These are phyloP conservation scores for Calonectria henricotiae DNA, from an alignment of 2,329 filamentous ascomycete species.

Conservation along the genomic window DNA sequence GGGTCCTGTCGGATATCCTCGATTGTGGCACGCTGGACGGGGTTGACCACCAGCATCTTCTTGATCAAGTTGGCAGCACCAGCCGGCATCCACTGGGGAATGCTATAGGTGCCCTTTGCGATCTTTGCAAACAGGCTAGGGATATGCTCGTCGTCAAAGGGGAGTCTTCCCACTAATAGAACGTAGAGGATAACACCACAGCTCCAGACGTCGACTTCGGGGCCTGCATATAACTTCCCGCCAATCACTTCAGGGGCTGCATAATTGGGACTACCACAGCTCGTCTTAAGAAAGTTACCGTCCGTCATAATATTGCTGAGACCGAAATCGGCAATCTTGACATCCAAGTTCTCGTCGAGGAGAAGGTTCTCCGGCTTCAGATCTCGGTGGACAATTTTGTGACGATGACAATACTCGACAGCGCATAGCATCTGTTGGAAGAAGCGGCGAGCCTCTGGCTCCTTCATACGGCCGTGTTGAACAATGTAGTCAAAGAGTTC, in stretches of 20 bases:
- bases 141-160: constrained; percentile 99
- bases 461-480: constrained; percentile 90
- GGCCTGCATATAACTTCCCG: constrained; percentile 96
- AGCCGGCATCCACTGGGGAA: constrained; percentile 90
- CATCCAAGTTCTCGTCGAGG: constrained; percentile 94
- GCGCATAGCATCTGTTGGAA: constrained; percentile 99
- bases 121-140: constrained; percentile 99
- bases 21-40: constrained; percentile 93
- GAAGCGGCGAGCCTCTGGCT: constrained; percentile 94
- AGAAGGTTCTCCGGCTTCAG: constrained; percentile 97
- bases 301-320: constrained; percentile 99
- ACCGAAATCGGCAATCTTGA: constrained; percentile 99
- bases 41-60: constrained; percentile 95
- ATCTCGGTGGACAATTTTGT: constrained; percentile 99
- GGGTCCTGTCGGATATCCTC: constrained; percentile 93
- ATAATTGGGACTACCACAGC: constrained; percentile 98
- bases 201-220: constrained; percentile 99
- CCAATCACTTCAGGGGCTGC: constrained; percentile 98
- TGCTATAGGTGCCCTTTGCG: constrained; percentile 91
- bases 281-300: constrained; percentile 98
- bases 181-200: constrained; percentile 93
- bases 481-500: constrained; percentile 99
- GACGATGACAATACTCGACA: constrained; percentile 98
- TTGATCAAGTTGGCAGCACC: constrained; percentile 89
- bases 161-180: constrained; percentile 84